Conservation (phyloP, 371 early-diverging fungal species). For the Mucor sp. region DNA sequence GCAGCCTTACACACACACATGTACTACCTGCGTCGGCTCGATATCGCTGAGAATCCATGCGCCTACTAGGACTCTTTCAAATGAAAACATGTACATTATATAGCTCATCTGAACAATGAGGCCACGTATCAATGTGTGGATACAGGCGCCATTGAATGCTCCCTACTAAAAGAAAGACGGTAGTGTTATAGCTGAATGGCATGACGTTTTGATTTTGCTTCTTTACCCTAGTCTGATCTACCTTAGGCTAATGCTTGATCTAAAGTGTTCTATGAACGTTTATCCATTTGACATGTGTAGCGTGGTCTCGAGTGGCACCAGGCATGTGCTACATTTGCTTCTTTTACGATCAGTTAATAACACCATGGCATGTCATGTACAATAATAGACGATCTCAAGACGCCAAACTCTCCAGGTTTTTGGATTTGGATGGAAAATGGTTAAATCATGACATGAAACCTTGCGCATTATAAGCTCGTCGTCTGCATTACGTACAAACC, state of each 20-base stretch:
- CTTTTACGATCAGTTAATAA: too few relatives aligned
- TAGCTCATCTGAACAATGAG: not conserved
- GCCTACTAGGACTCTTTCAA: too few relatives aligned
- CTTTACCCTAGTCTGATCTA: not conserved
- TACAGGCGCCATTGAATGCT: not conserved
- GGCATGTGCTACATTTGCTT: not conserved
- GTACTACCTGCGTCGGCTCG: too few relatives aligned
- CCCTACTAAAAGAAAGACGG: not conserved
- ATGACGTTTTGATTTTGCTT: not conserved
- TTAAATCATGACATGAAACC: not conserved
- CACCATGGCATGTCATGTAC: not conserved
- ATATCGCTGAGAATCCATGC: too few relatives aligned
- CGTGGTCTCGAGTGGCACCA: not conserved
- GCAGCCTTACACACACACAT: too few relatives aligned
- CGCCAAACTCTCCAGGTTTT: not conserved
- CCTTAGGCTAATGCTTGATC: not conserved
- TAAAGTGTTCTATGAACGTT: not conserved
- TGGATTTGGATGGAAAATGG: not conserved
- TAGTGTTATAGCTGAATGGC: not conserved
- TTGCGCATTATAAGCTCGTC: not conserved
- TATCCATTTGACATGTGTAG: not conserved
- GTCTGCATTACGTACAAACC: not conserved
- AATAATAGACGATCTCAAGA: not conserved
- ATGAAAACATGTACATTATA: too few relatives aligned
- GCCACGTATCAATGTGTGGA: not conserved